Evolutionary conservation across 2,329 filamentous ascomycete species (phyloP).

Genomic region (Acrocalymma vagum): DNA sequence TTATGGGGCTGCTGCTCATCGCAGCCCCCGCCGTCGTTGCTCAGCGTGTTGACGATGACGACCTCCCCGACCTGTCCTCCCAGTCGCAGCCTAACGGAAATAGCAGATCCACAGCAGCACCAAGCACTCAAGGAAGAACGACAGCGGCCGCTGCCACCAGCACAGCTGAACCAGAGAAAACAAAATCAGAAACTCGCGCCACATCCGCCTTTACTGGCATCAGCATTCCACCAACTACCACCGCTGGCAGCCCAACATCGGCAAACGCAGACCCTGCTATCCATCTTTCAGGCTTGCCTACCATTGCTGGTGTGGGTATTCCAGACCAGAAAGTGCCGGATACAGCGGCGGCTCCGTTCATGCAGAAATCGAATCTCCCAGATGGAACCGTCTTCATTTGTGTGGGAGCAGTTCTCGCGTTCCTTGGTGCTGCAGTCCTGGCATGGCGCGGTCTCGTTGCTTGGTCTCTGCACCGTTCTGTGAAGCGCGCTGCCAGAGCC

Average conservation of each 20-base stretch:
- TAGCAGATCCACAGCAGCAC: conserved; percentile 19
- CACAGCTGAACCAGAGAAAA: no score
- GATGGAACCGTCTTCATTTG: conserved; percentile 97
- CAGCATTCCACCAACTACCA: no score
- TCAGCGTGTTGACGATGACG: conserved; percentile 30
- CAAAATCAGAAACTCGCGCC: no score
- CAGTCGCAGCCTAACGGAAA: conserved; percentile 30
- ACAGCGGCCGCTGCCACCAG: conserved; percentile 10
- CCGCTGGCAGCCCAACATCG: conserved; percentile 16
- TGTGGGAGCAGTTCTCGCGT: conserved; percentile 86
- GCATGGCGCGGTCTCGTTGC: conserved; percentile 88
- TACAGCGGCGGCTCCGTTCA: conserved; percentile 85
- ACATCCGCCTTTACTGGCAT: conserved; percentile 32
- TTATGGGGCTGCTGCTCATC: conserved; percentile 40
- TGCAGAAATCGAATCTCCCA: conserved; percentile 84
- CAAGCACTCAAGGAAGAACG: conserved; percentile 16
- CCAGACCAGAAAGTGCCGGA: conserved; percentile 82
- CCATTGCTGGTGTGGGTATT: conserved; percentile 64
- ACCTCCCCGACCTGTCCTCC: conserved; percentile 38
- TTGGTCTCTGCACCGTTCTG: conserved; percentile 90
- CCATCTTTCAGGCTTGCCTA: conserved; percentile 57
- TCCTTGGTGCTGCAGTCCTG: conserved; percentile 81
- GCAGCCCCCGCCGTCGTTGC: conserved; percentile 41
- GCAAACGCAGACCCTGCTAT: conserved; percentile 28
- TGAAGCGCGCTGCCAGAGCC: conserved; percentile 82